Base-by-base conservation (phyloP, 768 basidiomycete species). In the Pleurotus giganteus region DNA sequence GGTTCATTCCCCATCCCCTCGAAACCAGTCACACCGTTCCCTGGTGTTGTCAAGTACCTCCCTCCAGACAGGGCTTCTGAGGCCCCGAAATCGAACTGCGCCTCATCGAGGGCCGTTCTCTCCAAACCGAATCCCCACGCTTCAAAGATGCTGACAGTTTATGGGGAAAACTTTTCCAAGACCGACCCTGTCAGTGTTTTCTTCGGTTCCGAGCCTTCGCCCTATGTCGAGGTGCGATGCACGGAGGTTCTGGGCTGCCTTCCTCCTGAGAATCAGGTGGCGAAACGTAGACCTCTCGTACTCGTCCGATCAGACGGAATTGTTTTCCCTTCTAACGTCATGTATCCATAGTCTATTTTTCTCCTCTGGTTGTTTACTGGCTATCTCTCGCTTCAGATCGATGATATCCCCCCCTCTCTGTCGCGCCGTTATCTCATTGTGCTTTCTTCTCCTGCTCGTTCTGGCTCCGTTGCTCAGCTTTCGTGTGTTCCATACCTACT, bases 91-190 rank as follows among this genome's bases (percentile, higher is more conserved):
- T 74, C 82, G 32, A 84, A 84, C 62, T 84, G 86, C 66, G 69
- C 81, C 36, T 75, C 80, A 50, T 82, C 86, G 51, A 83, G 88
- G 27, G 85, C 81, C 29, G 80, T 85, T 54, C 70, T 91, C 56
- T 75, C 87, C 39, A 89, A 92, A 69, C 88, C 89, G 23, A 89
- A 85, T 63, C 86, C 88, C 24, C 86, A 89, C 61, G 79, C 84
- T 31, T 80, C 82, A 23, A 88, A 91, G 73, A 84, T 91, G 83
- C 71, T 94, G 60, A 94, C 91, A 23, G 77, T 94, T 1, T 91
- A 93, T 63, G 93, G 92, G 55, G 90, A 94, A 71, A 90, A 94
- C 72, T 92, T 94, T 69, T 83, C 80, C 65, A 93, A 92, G 76
- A 69, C 80, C 34, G 89, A 93, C 56, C 89, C 91, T 32, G 77